A percentile compares a stretch with the other conserved stretches of the same genome.
Evolutionary conservation across 148 eudicot genomes (phyloP).

Genomic region (Chenopodium album): DNA sequence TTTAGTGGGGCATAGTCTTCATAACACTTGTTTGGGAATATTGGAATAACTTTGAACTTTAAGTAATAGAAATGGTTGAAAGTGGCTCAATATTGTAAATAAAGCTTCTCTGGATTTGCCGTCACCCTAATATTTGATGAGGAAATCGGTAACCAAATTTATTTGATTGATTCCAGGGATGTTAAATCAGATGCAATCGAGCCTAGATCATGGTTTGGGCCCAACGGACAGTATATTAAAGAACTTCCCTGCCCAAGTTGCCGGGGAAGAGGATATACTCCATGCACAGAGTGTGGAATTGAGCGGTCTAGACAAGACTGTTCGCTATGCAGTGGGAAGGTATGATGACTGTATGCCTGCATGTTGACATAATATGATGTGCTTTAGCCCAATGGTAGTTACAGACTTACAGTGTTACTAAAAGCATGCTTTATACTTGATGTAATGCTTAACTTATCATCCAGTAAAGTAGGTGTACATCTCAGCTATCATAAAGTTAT

Average conservation of each 20-base stretch:
- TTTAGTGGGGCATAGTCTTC: too few species aligned
- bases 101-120: background rate
- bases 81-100: background rate
- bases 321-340: conserved; percentile 84
- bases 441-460: background rate
- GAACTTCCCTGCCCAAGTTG: conserved; percentile 97
- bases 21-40: background rate
- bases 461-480: background rate
- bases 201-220: conserved; percentile 97
- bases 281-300: conserved; percentile 82
- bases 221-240: conserved; percentile 90
- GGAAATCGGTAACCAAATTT: background rate
- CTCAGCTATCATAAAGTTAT: background rate
- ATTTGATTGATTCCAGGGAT: conserved; percentile 46
- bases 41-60: too few species aligned
- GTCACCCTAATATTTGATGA: background rate
- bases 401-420: background rate
- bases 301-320: conserved; percentile 82
- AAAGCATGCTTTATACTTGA: background rate
- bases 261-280: conserved; percentile 95
- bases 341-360: conserved; percentile 9
- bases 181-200: conserved; percentile 39
- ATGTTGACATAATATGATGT: background rate
- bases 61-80: background rate
- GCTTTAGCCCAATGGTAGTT: background rate